phyloP scores from a whole-genome alignment of 768 basidiomycete species.

The Hericium alpestre region DNA sequence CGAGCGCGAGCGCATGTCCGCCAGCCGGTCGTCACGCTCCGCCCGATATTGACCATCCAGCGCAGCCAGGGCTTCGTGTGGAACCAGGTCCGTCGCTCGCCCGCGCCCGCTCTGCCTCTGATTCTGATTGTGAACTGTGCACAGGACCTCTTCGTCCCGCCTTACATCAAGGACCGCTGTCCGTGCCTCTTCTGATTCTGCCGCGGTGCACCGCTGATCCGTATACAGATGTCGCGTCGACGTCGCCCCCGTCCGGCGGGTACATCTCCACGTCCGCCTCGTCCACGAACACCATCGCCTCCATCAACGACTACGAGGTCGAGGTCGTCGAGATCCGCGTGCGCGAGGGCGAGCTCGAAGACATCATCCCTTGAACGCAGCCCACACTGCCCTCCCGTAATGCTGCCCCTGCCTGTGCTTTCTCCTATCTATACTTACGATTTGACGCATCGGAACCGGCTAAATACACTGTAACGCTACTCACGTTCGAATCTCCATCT shows the following conservation, averaged over 20 bases:
- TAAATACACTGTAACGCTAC: no score
- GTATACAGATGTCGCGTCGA: slow-evolving; percentile 63
- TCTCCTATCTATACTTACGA: slow-evolving; percentile 4
- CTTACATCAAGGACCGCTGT: slow-evolving; percentile 88
- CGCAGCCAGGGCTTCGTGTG: slow-evolving; percentile 83
- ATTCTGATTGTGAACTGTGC: not conserved
- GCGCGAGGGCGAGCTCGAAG: slow-evolving; percentile 63
- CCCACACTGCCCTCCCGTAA: no score
- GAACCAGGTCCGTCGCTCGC: slow-evolving; percentile 57
- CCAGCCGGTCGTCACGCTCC: slow-evolving; percentile 47
- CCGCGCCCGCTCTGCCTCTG: not conserved
- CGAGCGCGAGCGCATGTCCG: slow-evolving; percentile 31
- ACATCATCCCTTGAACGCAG: slow-evolving; percentile 50
- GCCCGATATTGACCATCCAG: slow-evolving; percentile 81
- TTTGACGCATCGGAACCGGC: not conserved
- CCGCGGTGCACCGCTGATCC: slow-evolving; percentile 14
- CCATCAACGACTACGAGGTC: slow-evolving; percentile 67
- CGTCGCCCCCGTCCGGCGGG: slow-evolving; percentile 62
- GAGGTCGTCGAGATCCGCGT: slow-evolving; percentile 85
- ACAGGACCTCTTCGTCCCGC: slow-evolving; percentile 78
- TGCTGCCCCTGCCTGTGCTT: not conserved
- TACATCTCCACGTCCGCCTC: slow-evolving; percentile 62
- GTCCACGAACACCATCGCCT: slow-evolving; percentile 43
- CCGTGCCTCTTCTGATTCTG: slow-evolving; percentile 25
- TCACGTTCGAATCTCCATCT: not conserved